Conservation (phyloP, 2,329 filamentous ascomycete genomes). For the Fusarium liriodendri region DNA sequence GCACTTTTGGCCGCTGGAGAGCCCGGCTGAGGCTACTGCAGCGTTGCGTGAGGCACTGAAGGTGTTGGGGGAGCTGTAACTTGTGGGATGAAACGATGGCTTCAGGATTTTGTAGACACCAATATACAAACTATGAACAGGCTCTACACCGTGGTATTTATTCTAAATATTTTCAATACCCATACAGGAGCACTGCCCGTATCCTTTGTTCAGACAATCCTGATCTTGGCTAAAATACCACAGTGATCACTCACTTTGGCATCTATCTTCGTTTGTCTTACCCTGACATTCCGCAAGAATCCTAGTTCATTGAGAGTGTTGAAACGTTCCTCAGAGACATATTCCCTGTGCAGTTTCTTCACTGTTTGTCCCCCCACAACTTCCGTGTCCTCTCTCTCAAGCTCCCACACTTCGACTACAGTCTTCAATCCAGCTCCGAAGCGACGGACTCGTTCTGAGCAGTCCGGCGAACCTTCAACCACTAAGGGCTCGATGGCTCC, state of each 20-base stretch:
- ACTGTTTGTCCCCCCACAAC: not conserved
- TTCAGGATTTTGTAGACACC: too few relatives aligned
- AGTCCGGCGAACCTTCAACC: not conserved
- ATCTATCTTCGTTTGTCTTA: not conserved
- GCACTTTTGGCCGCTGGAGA: not conserved
- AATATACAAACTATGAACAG: accelerated
- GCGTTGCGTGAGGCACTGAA: not conserved
- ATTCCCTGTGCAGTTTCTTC: not conserved
- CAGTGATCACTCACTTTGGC: constrained; percentile 7
- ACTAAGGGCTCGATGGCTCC: not conserved
- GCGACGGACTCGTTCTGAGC: not conserved
- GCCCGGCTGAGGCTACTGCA: not conserved
- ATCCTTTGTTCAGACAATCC: not conserved
- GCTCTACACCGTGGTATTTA: accelerated
- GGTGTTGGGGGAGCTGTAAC: not conserved
- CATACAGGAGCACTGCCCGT: too few relatives aligned
- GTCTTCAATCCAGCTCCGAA: constrained; percentile 3
- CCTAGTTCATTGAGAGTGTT: not conserved
- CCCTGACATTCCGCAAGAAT: not conserved
- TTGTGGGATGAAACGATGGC: not conserved
- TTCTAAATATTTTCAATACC: not conserved
- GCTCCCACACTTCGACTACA: constrained; percentile 1
- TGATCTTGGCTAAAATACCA: constrained; percentile 3
- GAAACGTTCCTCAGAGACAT: not conserved
- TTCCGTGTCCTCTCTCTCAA: not conserved